These are phyloP conservation scores for Begonia masoniana DNA, from an alignment of 306 rosid genomes.

Conservation along the genomic window DNA sequence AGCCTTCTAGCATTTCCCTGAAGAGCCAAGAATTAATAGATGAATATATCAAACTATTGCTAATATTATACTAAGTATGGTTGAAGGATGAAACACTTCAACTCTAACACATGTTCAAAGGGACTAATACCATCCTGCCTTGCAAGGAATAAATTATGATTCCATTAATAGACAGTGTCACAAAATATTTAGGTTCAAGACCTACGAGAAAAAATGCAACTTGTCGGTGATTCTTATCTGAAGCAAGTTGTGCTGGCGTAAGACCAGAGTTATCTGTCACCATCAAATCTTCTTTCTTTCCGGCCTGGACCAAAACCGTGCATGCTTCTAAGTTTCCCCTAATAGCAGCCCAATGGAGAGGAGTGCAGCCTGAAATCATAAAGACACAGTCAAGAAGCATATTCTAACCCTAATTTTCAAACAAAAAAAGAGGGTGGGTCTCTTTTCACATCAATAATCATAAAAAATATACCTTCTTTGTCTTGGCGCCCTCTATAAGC, in stretches of 20 bases:
- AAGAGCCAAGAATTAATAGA: conserved; percentile 8
- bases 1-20: conserved; percentile 93
- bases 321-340: conserved; percentile 97
- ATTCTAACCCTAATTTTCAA: too few species aligned
- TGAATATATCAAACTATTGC: not conserved
- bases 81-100: too few species aligned
- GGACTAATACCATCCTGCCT: too few species aligned
- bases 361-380: conserved; percentile 67
- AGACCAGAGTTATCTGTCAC: conserved; percentile 93
- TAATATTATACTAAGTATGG: too few species aligned
- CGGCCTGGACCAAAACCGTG: conserved; percentile 94
- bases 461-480: conserved; percentile 54
- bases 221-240: conserved; percentile 93
- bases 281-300: conserved; percentile 87
- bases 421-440: too few species aligned
- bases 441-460: too few species aligned
- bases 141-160: too few species aligned
- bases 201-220: conserved; percentile 99
- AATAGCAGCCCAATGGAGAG: conserved; percentile 98
- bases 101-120: too few species aligned
- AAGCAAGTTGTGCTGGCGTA: conserved; percentile 95
- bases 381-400: too few species aligned
- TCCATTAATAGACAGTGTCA: too few species aligned
- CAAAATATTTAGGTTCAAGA: conserved; percentile 12
- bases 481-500: conserved; percentile 86